Evolutionary conservation across 192 early-diverging fungal species (phyloP).

Genomic region (Paraglomus brasilianum): DNA sequence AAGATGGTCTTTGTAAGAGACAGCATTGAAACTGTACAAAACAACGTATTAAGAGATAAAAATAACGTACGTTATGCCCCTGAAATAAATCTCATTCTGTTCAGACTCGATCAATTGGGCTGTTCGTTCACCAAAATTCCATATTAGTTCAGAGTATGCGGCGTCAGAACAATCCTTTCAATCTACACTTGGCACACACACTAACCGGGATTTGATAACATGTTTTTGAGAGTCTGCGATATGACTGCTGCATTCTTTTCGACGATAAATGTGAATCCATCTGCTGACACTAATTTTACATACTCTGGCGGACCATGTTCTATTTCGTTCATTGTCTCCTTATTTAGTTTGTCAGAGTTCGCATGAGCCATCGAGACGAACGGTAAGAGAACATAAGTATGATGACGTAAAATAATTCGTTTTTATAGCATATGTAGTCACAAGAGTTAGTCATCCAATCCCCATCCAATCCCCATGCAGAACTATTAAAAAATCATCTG

Average conservation of each 20-base stretch:
- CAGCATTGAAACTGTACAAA: background rate
- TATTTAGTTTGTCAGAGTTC: too few relatives aligned
- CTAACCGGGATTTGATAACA: constrained; percentile 83
- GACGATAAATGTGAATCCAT: constrained; percentile 89
- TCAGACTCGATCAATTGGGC: constrained; percentile 90
- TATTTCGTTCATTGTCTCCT: background rate
- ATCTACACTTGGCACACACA: constrained; percentile 16
- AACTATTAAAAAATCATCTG: too few relatives aligned
- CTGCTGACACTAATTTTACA: constrained; percentile 84
- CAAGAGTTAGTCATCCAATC: too few relatives aligned
- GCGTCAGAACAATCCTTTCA: constrained; percentile 21
- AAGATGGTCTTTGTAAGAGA: background rate
- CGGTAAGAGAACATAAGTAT: too few relatives aligned
- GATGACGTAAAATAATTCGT: too few relatives aligned
- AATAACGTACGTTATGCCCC: constrained; percentile 83
- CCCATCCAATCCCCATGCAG: too few relatives aligned
- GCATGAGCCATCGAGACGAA: too few relatives aligned
- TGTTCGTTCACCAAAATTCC: constrained; percentile 28
- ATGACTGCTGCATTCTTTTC: constrained; percentile 84
- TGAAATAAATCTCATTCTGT: constrained; percentile 83
- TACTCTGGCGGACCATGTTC: constrained; percentile 40
- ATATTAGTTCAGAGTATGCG: background rate
- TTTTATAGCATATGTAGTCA: too few relatives aligned
- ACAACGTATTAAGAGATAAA: constrained; percentile 18
- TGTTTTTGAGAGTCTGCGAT: constrained; percentile 92